Percentiles rank a stretch among this genome's conserved stretches.
Evolutionary conservation across 805 yeast genomes (phyloP).

Genomic region (Maudiozyma saulgeensis): DNA sequence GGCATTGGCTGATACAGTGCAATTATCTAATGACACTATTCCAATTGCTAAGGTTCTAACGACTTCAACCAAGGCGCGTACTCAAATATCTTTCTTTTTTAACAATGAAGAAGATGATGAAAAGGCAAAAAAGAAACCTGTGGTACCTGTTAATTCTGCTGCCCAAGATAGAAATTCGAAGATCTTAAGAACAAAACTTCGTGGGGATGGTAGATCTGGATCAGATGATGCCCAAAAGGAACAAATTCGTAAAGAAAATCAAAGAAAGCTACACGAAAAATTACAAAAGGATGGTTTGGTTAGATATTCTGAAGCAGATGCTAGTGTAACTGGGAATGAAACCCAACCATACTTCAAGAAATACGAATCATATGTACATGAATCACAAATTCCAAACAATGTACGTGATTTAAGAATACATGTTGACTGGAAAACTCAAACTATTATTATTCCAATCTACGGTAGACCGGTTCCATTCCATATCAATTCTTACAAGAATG

Average conservation of each 20-base stretch:
- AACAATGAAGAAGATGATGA: constrained; percentile 52
- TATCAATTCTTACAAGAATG: constrained; percentile 86
- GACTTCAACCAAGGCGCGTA: constrained; percentile 57
- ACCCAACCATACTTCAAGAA: constrained; percentile 62
- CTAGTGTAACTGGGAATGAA: constrained; percentile 42
- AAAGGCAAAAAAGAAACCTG: constrained; percentile 34
- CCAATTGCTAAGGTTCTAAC: constrained; percentile 60
- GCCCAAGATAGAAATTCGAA: constrained; percentile 41
- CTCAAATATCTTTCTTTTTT: constrained; percentile 76
- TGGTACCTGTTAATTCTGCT: constrained; percentile 23
- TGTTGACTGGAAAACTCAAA: constrained; percentile 80
- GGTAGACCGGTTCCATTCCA: constrained; percentile 99
- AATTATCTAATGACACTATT: constrained; percentile 40
- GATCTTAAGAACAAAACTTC: constrained; percentile 65
- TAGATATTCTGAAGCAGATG: constrained; percentile 72
- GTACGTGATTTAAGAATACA: constrained; percentile 79
- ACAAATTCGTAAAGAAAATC: constrained; percentile 72
- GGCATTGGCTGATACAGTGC: constrained; percentile 71
- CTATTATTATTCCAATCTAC: constrained; percentile 80
- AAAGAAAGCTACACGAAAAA: constrained; percentile 71
- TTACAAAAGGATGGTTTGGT: constrained; percentile 81
- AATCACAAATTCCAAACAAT: constrained; percentile 76
- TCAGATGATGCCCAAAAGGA: constrained; percentile 71
- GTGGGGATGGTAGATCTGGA: constrained; percentile 57
- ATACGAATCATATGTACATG: constrained; percentile 90